Conservation (phyloP, 257 asterid species). For the Solanum chmielewskii region DNA sequence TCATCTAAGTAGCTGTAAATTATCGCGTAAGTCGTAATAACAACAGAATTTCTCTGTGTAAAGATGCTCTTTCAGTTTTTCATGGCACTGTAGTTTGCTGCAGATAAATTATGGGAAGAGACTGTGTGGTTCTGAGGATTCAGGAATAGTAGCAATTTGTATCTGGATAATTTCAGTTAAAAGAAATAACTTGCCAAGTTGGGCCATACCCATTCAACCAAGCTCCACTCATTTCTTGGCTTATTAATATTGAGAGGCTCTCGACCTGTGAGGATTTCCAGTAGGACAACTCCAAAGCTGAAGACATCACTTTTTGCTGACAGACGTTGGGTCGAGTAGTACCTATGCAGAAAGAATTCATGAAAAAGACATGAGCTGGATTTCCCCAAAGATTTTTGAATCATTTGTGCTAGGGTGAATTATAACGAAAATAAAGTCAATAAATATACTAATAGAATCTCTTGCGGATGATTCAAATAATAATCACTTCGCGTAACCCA, state of each 20-base stretch:
- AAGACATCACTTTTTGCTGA: slow-evolving; percentile 85
- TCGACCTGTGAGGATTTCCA: slow-evolving; percentile 66
- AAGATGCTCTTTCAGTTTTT: not conserved
- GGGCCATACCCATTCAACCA: slow-evolving; percentile 77
- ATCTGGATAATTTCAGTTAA: not conserved
- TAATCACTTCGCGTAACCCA: not conserved
- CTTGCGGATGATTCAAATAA: not conserved
- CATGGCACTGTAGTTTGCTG: not conserved
- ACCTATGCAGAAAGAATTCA: slow-evolving; percentile 21
- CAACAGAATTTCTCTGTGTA: not conserved
- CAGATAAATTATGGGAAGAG: not conserved
- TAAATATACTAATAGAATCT: not conserved
- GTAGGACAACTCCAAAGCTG: slow-evolving; percentile 66
- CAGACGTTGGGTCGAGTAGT: slow-evolving; percentile 69
- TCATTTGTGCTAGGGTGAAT: not conserved
- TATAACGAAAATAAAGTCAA: not conserved
- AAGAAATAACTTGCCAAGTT: not conserved
- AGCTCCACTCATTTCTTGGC: slow-evolving; percentile 79
- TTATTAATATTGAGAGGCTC: slow-evolving; percentile 76
- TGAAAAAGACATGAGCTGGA: not conserved
- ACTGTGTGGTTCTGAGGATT: not conserved
- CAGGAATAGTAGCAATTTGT: not conserved
- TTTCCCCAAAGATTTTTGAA: not conserved
- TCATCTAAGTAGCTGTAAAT: not conserved
- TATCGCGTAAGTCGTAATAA: not conserved